Base-by-base conservation (phyloP, 805 yeast genomes). In the Starmerella stigmatis region DNA sequence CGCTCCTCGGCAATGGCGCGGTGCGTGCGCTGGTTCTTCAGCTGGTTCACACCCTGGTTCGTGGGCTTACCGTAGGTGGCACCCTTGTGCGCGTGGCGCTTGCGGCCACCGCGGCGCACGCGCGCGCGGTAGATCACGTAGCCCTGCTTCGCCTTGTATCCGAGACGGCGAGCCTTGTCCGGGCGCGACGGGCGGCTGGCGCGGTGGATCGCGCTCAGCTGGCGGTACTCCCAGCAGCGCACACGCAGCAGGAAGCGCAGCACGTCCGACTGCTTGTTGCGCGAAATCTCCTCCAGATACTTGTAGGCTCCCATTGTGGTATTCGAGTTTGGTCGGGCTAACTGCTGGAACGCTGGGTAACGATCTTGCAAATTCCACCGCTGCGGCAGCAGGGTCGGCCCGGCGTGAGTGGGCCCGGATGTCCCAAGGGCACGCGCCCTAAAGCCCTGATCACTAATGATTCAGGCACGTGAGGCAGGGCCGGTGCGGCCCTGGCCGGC, bases 161-260 rank as follows among this genome's bases (percentile, higher is more conserved):
- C 98, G 68, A 92, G 82, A 75, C 94, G 86, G 81, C 98, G 89
- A 67, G 98, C 98, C 92, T 92, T 92, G 76, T 92, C 98, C 73
- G 98, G 98, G 76, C 97, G 88, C 62, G 96, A 82, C 66, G 98
- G 98, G 73, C 89, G 86, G 50, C 94, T 64, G 62, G 96, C 96
- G 74, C 98, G 83, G 96, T 92, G 97, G 74, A 92, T 82, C 62
- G 88, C 97, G 67, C 77, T 81, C 79, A 81, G 81, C 78, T 92
- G 98, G 79, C 98, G 88, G 94, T 86, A 92, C 76, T 92, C 98
- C 98, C 98, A 92, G 78, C 96, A 92, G 85, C 98, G 86, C 80
- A 92, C 95, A 74, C 98, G 83, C 76, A 83, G 84, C 69, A 92
- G 78, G 86, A 92, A 92, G 76, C 98, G 85, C 77, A 84, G 76